Evolutionary conservation across 768 basidiomycete species (phyloP).

Genomic region (Mycena capillaripes): DNA sequence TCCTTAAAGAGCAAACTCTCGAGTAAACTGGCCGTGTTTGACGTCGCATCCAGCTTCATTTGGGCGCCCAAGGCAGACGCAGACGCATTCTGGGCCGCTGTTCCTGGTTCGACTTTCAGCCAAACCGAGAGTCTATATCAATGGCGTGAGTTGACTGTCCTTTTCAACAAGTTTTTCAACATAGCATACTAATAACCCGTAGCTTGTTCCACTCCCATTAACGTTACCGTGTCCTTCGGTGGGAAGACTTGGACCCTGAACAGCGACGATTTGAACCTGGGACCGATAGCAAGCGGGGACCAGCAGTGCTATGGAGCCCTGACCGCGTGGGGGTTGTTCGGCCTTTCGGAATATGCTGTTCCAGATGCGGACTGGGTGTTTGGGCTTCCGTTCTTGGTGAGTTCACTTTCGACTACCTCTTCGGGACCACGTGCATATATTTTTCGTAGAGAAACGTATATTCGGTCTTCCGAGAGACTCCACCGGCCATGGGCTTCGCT

Average conservation of each 20-base stretch:
- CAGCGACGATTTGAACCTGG: conserved; percentile 7
- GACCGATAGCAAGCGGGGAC: conserved; percentile 9
- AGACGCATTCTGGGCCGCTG: conserved; percentile 14
- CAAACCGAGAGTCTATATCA: conserved; percentile 4
- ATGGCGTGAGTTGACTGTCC: conserved; percentile 11
- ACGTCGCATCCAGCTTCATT: conserved; percentile 13
- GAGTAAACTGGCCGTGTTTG: conserved; percentile 14
- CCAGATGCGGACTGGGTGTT: conserved; percentile 16
- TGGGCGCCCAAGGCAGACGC: conserved; percentile 16
- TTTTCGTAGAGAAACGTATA: conserved; percentile 13
- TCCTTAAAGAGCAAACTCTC: conserved; percentile 14
- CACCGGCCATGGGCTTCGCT: conserved; percentile 12
- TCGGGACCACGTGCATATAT: conserved; percentile 5
- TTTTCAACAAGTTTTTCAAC: conserved; percentile 12
- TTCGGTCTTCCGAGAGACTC: conserved; percentile 13
- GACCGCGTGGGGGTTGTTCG: conserved; percentile 5
- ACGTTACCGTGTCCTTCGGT: conserved; percentile 10
- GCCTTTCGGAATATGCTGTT: conserved; percentile 8
- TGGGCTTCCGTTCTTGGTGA: conserved; percentile 14
- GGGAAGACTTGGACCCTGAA: conserved; percentile 12
- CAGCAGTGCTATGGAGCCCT: conserved; percentile 18
- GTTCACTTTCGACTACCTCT: conserved; percentile 4
- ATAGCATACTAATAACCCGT: conserved; percentile 9
- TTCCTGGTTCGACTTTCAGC: conserved; percentile 12
- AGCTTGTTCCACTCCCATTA: conserved; percentile 16